Base-by-base conservation (phyloP, 2,329 filamentous ascomycete genomes). In the Nectriaceae sp. region DNA sequence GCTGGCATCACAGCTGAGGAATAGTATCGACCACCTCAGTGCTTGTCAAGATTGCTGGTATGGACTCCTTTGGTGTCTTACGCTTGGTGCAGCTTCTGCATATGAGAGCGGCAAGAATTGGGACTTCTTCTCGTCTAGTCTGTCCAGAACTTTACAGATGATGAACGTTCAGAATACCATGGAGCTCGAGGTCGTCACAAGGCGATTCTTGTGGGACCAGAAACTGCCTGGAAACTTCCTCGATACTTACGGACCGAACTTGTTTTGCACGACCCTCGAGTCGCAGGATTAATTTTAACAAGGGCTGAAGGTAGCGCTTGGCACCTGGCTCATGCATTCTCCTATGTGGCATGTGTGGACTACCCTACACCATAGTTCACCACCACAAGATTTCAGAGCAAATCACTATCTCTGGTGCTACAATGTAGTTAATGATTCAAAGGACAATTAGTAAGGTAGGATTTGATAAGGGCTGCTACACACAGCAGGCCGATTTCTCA, bases 61-160 rank as follows among this genome's bases (percentile, higher is more conserved):
- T 2, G 54, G 44, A 6, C 21, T 56, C 3, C 29, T 56, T 8
- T 56, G 52, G 54, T 50, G 44, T 37, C n/a, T 47, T 4, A 11
- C 46, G 8, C 40, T 55, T 13, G 52, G 52, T 16, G 44, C 49
- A 5, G 49, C 49, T 26, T 33, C 49, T 5, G 36, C 46, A 18
- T 37, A 33, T 21, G 40, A 46, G 18, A 48, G 41, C 11, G 40
- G 45, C 3, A 38, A 53, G 18, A 31, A 37, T 6, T 55, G 45
- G 42, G 43, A 37, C 11, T 49, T 47, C 29, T 55, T 51, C 18
- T 55, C 54, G 4, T n/a, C 16, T 3, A 40, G 42, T 22, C 21
- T 52, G 21, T 40, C 37, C 13, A 20, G 4, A 4, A 19, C 31
- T 26, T 26, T 54, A 11, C 3, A 6, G 1, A 4, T 21, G 5